A percentile compares a stretch with the other conserved stretches of the same genome.
phyloP scores from a whole-genome alignment of 2,329 filamentous ascomycete genomes.

The Ambrosiella cleistominuta region DNA sequence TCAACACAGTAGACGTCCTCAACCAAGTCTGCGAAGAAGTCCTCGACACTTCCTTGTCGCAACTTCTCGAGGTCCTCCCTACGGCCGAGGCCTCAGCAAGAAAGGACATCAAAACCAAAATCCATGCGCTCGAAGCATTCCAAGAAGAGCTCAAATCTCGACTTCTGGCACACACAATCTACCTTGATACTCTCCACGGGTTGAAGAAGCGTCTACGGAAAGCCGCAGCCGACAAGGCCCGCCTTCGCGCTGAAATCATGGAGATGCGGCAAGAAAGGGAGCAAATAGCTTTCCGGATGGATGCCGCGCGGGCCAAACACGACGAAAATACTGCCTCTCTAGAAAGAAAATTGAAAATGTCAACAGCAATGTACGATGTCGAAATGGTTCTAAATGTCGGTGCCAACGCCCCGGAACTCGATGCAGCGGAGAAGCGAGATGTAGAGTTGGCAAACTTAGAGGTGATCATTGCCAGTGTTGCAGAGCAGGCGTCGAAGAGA shows the following conservation, averaged over 20 bases:
- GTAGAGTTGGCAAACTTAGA: conserved; percentile 40
- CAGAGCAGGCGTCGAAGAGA: conserved; percentile 33
- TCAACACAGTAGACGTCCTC: conserved; percentile 46
- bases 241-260: conserved; percentile 42
- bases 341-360: conserved; percentile 33
- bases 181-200: conserved; percentile 39
- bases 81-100: conserved; percentile 25
- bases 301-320: conserved; percentile 42
- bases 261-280: conserved; percentile 41
- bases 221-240: conserved; percentile 38
- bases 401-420: conserved; percentile 29
- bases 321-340: conserved; percentile 28
- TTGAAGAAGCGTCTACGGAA: conserved; percentile 39
- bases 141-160: conserved; percentile 36
- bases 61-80: conserved; percentile 26
- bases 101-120: conserved; percentile 37
- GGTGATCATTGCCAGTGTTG: conserved; percentile 35
- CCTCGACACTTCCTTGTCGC: conserved; percentile 31
- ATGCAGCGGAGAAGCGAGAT: conserved; percentile 22
- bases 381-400: conserved; percentile 38
- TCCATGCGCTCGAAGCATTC: conserved; percentile 39
- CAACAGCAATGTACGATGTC: conserved; percentile 42
- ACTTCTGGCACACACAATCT: conserved; percentile 42
- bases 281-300: conserved; percentile 43
- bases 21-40: conserved; percentile 44